Evolutionary conservation across 1,284 basidiomycete species (phyloP).

Genomic region (Trichosporon faecale): DNA sequence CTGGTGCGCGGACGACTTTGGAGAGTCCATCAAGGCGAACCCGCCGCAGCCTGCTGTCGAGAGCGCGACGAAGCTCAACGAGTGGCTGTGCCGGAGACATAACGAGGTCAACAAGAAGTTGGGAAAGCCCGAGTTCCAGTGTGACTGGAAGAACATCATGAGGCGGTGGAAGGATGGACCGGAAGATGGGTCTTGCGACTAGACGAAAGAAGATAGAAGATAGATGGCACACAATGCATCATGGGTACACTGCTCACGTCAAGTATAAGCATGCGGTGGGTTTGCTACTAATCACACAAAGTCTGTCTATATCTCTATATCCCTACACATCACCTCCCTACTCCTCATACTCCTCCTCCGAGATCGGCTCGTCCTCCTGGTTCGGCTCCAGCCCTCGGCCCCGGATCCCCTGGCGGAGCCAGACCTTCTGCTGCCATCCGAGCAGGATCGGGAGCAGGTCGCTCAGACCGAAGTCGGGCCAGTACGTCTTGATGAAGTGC

Average conservation of each 20-base stretch:
- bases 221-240: slow-evolving; percentile 15
- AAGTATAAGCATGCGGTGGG: background rate
- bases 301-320: background rate
- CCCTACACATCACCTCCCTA: background rate
- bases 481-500: slow-evolving; percentile 86
- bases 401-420: slow-evolving; percentile 21
- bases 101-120: slow-evolving; percentile 84
- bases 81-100: slow-evolving; percentile 85
- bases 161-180: slow-evolving; percentile 90
- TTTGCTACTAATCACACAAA: background rate
- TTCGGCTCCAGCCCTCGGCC: background rate
- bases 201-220: background rate
- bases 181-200: slow-evolving; percentile 80
- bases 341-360: background rate
- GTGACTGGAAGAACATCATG: slow-evolving; percentile 63
- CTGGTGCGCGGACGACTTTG: slow-evolving; percentile 75
- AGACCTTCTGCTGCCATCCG: slow-evolving; percentile 76
- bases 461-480: slow-evolving; percentile 89
- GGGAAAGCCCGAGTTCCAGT: slow-evolving; percentile 78
- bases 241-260: slow-evolving; percentile 18
- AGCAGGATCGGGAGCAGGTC: slow-evolving; percentile 83
- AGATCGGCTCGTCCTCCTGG: background rate
- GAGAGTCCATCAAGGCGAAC: slow-evolving; percentile 60
- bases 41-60: slow-evolving; percentile 47
- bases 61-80: slow-evolving; percentile 59